Percentiles rank a stretch among this genome's conserved stretches.
These are phyloP conservation scores for Trichoderma polysporum DNA, from an alignment of 2,329 filamentous ascomycete species.

Conservation along the genomic window DNA sequence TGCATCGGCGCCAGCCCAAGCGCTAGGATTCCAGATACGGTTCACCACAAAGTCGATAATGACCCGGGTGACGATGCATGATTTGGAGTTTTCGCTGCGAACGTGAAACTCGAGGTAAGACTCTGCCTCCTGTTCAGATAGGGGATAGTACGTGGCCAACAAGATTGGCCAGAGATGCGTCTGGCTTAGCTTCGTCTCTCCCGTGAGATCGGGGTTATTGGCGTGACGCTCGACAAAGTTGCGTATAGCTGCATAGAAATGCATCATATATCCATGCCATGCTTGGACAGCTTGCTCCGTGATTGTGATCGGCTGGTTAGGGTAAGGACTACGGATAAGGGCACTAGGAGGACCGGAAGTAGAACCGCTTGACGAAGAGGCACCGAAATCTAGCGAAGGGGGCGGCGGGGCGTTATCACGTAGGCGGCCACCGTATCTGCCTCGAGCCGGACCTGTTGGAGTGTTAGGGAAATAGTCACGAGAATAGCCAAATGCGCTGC, in stretches of 20 bases:
- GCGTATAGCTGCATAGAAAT: slow-evolving; percentile 39
- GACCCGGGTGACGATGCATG: slow-evolving; percentile 44
- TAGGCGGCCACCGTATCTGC: slow-evolving; percentile 33
- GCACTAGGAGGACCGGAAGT: neutral
- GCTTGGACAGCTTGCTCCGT: slow-evolving; percentile 35
- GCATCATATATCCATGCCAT: slow-evolving; percentile 40
- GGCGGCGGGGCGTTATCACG: slow-evolving; percentile 26
- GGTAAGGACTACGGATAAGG: slow-evolving; percentile 25
- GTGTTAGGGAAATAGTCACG: slow-evolving; percentile 34
- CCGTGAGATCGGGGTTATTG: slow-evolving; percentile 32
- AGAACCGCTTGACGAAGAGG: slow-evolving; percentile 18
- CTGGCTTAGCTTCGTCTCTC: slow-evolving; percentile 30
- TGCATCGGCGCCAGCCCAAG: slow-evolving; percentile 40
- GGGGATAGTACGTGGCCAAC: slow-evolving; percentile 39
- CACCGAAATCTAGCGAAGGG: slow-evolving; percentile 22
- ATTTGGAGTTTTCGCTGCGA: slow-evolving; percentile 40
- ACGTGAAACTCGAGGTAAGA: slow-evolving; percentile 45
- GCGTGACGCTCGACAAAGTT: slow-evolving; percentile 39
- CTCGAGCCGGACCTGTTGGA: slow-evolving; percentile 29
- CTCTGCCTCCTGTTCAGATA: slow-evolving; percentile 39
- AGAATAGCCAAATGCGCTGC: slow-evolving; percentile 27
- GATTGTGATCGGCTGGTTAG: slow-evolving; percentile 36
- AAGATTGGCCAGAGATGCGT: slow-evolving; percentile 40
- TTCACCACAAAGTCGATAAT: slow-evolving; percentile 45
- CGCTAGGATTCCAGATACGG: slow-evolving; percentile 41